Conservation (phyloP, 1,139 yeast genomes). For the Hansenula lynferdii region DNA sequence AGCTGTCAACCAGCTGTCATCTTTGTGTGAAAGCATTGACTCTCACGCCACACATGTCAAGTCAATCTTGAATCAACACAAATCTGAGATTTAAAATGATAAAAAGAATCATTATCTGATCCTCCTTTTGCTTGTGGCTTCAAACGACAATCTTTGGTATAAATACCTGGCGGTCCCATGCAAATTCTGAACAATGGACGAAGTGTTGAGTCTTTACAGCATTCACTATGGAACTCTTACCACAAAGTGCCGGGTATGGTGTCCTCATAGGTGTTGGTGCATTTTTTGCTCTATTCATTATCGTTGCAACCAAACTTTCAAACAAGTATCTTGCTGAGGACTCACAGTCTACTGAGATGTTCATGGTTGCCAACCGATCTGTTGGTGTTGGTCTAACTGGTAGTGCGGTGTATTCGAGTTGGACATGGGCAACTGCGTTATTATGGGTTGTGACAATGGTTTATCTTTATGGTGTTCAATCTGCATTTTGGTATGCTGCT, state of each 20-base stretch:
- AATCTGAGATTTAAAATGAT: too few relatives aligned
- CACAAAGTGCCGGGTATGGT: conserved; percentile 47
- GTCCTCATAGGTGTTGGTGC: conserved; percentile 47
- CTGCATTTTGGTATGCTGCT: conserved; percentile 31
- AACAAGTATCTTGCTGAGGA: conserved; percentile 43
- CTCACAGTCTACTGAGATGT: conserved; percentile 52
- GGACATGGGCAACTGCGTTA: conserved; percentile 50
- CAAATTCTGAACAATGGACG: too few relatives aligned
- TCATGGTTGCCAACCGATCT: conserved; percentile 49
- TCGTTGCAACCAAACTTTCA: conserved; percentile 44
- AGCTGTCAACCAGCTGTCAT: too few relatives aligned
- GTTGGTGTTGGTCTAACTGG: conserved; percentile 42
- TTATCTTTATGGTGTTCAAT: conserved; percentile 35
- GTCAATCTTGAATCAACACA: too few relatives aligned
- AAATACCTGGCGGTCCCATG: too few relatives aligned
- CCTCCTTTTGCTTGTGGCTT: too few relatives aligned
- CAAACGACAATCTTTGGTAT: too few relatives aligned
- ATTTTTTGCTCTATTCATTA: conserved; percentile 47
- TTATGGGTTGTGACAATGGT: conserved; percentile 37
- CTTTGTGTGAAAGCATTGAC: too few relatives aligned
- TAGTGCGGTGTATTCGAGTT: conserved; percentile 45
- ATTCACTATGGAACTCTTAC: neutral
- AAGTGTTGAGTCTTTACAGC: too few relatives aligned
- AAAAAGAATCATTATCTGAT: too few relatives aligned
- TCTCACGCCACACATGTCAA: too few relatives aligned